Base-by-base conservation (phyloP, 2,329 filamentous ascomycete species). In the Fusarium sterilihyphosum region DNA sequence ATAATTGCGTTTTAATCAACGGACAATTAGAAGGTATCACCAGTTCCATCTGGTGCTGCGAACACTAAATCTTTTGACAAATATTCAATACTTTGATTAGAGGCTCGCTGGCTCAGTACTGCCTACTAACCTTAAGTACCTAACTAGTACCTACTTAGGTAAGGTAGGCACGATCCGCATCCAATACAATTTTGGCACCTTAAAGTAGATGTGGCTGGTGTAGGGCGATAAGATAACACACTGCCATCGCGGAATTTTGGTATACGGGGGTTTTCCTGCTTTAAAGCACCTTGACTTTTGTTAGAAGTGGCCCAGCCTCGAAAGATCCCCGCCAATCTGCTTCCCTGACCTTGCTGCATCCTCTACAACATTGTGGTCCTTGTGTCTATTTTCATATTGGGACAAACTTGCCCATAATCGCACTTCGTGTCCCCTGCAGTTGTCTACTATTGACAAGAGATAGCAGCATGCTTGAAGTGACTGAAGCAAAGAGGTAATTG, bases 401-500 rank as follows among this genome's bases (percentile, higher is more conserved):
- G 16, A 38, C 26, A 41, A 31, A 65, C 49, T 61, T 58, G 67
- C 60, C 41, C 20, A 65, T 35, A 58, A 46, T 44, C 57, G 24
- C 57, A 44, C 44, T 46, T 53, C 40, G 13, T n/a, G 31, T 20
- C 54, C 53, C 60, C 56, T 66, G 49, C 53, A 41, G 38, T 47
- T 53, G 29, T 37, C 53, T 29, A 60, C 46, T 60, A 46, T 33
- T 60, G 37, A 13, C 29, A 26, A 47, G 44, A 40, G 31, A 37
- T 35, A 16, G 46, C 47, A 64, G 35, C 62, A 81, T 82, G 81
- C 80, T 82, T 58, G 76, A 78, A 33, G 44, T 80, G 17, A 78
- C 78, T 11, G 70, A 78, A 40, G 81, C 80, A 40, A 83, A 82
- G 65, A 80, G 81, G 81, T 82, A 54, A 44, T 37, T 26, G 68